These are phyloP conservation scores for Patellaria atrata DNA, from an alignment of 495 filamentous ascomycete species.

Conservation along the genomic window DNA sequence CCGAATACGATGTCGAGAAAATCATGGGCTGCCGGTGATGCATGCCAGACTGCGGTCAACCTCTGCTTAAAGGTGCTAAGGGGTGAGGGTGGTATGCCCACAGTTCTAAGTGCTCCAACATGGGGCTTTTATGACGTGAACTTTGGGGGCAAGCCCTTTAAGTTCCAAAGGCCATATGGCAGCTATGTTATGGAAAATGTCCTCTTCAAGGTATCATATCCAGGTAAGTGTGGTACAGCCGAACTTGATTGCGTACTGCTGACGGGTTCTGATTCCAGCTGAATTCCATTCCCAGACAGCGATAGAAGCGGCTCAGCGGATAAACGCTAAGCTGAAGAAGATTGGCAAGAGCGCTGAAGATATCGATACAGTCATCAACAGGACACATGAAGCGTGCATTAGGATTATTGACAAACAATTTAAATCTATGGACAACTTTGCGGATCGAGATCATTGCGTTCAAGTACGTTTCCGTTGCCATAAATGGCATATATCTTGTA, in stretches of 20 bases:
- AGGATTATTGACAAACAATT: constrained; percentile 99
- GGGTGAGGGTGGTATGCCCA: constrained; percentile 81
- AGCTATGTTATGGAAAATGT: constrained; percentile 99
- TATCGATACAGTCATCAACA: constrained; percentile 83
- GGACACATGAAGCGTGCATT: constrained; percentile 95
- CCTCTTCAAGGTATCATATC: constrained; percentile 98
- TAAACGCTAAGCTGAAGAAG: constrained; percentile 65
- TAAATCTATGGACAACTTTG: constrained; percentile 99
- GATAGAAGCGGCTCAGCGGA: constrained; percentile 80
- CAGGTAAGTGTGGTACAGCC: constrained; percentile 41
- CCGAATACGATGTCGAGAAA: constrained; percentile 99
- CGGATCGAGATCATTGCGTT: constrained; percentile 97
- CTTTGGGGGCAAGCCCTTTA: constrained; percentile 80
- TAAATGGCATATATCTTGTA: background rate
- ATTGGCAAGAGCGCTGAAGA: constrained; percentile 87
- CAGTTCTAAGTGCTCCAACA: constrained; percentile 78
- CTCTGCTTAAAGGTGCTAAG: constrained; percentile 83
- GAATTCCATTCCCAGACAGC: constrained; percentile 99
- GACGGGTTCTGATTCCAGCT: constrained; percentile 40
- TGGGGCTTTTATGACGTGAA: constrained; percentile 99
- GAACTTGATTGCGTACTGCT: too few relatives aligned
- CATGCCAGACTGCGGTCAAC: constrained; percentile 92
- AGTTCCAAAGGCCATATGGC: constrained; percentile 90
- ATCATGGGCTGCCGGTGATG: constrained; percentile 97
- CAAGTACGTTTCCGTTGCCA: constrained; percentile 35